These are phyloP conservation scores for Penicillium decumbens DNA, from an alignment of 2,329 filamentous ascomycete genomes.

Conservation along the genomic window DNA sequence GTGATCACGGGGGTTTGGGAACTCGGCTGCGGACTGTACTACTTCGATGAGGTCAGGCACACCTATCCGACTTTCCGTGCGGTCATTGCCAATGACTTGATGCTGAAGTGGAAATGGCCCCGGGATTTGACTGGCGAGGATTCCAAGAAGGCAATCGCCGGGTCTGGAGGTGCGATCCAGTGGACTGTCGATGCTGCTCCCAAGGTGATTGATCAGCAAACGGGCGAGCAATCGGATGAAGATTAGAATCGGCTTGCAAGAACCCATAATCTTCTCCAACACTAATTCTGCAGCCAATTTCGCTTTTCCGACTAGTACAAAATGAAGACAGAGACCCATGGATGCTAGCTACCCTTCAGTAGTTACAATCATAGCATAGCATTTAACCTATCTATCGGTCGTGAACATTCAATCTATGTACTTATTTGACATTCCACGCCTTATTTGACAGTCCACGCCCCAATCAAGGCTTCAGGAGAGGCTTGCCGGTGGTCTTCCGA, in stretches of 20 bases:
- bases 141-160: not conserved
- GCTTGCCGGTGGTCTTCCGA: conserved; percentile 77
- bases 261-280: too few relatives aligned
- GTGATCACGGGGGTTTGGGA: conserved; percentile 53
- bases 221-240: not conserved
- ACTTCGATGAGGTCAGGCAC: conserved; percentile 56
- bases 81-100: conserved; percentile 64
- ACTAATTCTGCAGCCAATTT: not conserved
- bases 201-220: not conserved
- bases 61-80: conserved; percentile 61
- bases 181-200: not conserved
- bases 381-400: not conserved
- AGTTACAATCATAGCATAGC: not conserved
- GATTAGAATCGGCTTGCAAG: not conserved
- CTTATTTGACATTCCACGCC: not conserved
- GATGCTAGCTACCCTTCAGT: not conserved
- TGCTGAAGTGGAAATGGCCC: conserved; percentile 62
- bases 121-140: not conserved
- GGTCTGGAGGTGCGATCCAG: not conserved
- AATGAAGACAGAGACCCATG: not conserved
- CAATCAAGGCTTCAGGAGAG: conserved; percentile 62
- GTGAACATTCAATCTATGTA: not conserved
- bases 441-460: not conserved
- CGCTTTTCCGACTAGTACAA: not conserved
- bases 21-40: conserved; percentile 57